These are phyloP conservation scores for Poteriospumella lacustris DNA, from an alignment of 108 stramenopile genomes.

Conservation along the genomic window DNA sequence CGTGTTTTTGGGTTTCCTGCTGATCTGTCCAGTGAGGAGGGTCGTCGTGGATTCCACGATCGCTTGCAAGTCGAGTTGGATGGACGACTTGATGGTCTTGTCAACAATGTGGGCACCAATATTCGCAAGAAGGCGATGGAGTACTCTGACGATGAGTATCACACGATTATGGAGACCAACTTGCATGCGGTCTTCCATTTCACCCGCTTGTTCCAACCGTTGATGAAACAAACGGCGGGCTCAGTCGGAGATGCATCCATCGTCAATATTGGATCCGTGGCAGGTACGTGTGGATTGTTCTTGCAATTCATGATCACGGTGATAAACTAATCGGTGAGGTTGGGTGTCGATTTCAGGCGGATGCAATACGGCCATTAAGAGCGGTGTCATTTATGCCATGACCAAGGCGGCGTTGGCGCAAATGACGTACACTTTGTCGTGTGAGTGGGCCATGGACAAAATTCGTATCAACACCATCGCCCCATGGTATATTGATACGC, in stretches of 20 bases:
- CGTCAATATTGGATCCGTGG: conserved; percentile 85
- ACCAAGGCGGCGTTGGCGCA: conserved; percentile 96
- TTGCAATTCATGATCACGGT: not conserved
- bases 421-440: conserved; percentile 79
- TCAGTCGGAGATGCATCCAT: conserved; percentile 62
- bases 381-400: conserved; percentile 63
- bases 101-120: conserved; percentile 94
- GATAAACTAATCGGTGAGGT: not conserved
- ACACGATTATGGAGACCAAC: conserved; percentile 75
- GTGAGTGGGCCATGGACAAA: conserved; percentile 74
- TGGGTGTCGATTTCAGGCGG: not conserved
- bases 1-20: conserved; percentile 36
- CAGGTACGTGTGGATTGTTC: conserved; percentile 47
- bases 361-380: not conserved
- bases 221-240: conserved; percentile 46
- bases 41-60: conserved; percentile 46
- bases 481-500: conserved; percentile 50
- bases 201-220: conserved; percentile 39
- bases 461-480: conserved; percentile 62
- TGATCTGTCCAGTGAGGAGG: conserved; percentile 65
- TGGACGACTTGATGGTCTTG: conserved; percentile 68
- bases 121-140: conserved; percentile 77
- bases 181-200: conserved; percentile 65
- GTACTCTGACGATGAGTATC: conserved; percentile 72
- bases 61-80: conserved; percentile 38